phyloP scores from a whole-genome alignment of 805 yeast genomes.

The Cyberlindnera amylophila region DNA sequence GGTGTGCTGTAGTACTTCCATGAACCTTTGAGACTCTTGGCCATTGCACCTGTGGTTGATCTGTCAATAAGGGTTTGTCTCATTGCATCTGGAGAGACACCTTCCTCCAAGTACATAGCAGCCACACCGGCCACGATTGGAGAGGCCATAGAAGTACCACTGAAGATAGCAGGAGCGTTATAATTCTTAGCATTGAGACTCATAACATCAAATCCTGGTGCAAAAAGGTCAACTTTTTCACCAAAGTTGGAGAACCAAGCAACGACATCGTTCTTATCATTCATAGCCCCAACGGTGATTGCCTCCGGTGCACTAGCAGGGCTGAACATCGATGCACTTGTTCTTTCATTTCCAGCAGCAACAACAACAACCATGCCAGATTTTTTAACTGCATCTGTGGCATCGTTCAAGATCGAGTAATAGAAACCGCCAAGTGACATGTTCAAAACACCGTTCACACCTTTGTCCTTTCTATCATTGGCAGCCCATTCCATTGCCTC shows the following conservation, averaged over 20 bases:
- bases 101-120: slow-evolving; percentile 53
- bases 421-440: slow-evolving; percentile 74
- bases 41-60: slow-evolving; percentile 35
- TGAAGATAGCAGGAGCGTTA: slow-evolving; percentile 30
- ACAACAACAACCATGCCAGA: slow-evolving; percentile 68
- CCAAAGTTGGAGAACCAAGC: slow-evolving; percentile 90
- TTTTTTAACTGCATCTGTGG: slow-evolving; percentile 67
- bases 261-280: slow-evolving; percentile 61
- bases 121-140: slow-evolving; percentile 67
- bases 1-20: slow-evolving; percentile 16
- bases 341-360: slow-evolving; percentile 83
- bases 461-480: slow-evolving; percentile 40
- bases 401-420: slow-evolving; percentile 63
- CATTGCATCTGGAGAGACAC: slow-evolving; percentile 40
- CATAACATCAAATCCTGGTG: slow-evolving; percentile 68
- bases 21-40: slow-evolving; percentile 3
- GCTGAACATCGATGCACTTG: slow-evolving; percentile 72
- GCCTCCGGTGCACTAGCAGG: slow-evolving; percentile 77
- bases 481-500: slow-evolving; percentile 66
- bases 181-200: slow-evolving; percentile 42
- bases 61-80: slow-evolving; percentile 37
- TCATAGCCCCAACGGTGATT: slow-evolving; percentile 84
- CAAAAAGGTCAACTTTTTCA: slow-evolving; percentile 73
- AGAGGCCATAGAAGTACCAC: slow-evolving; percentile 83
- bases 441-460: slow-evolving; percentile 61